Evolutionary conservation across 805 yeast species (phyloP), one percentile per base, ranked within the genome.

Genomic region (Diddensiella santjacobensis): DNA sequence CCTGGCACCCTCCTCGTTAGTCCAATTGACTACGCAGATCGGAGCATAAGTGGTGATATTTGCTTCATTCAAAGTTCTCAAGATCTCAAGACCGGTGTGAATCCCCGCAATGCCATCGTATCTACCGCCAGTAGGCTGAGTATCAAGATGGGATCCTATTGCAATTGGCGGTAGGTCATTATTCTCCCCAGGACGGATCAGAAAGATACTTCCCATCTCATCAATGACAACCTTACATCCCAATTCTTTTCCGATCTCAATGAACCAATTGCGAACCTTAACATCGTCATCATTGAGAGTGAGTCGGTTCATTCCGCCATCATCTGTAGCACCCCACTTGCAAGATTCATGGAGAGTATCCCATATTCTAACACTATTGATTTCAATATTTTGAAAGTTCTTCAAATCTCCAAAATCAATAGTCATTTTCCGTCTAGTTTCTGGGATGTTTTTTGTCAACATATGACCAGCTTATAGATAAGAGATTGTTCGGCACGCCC

Each of bases 81-180:
- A 64, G 3, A 83, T 80, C 63, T 83, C 87, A 40, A 83, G 66
- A 1, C 87, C 88, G 6, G 83, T 65, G 40, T 82, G 66, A 3
- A 83, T 88, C 17, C 90, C 90, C 31, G 73, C 71, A 35, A 83
- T 78, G 40, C 89, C 90, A 58, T 83, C 90, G 57, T 83, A 83
- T 51, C 87, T 71, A 8, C 90, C 89, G 35, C 89, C 90, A 4
- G 83, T 80, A 24, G 89, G 89, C 64, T 83, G 89, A 0, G 90
- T 83, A 57, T 83, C 90, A 49, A 83, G 66, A 63, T 83, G 89
- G 0, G 87, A 81, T 0, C 89, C 89, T 51, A 83, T 80, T 13
- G 78, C 87, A 1, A 81, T 81, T 13, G 88, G 84, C 2, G 72
- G 62, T 22, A 65, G 66, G 30, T 67, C 70, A 33, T 65, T 63